Conservation (phyloP, 169 alveolate species). For the Cryptosporidium sp. region DNA sequence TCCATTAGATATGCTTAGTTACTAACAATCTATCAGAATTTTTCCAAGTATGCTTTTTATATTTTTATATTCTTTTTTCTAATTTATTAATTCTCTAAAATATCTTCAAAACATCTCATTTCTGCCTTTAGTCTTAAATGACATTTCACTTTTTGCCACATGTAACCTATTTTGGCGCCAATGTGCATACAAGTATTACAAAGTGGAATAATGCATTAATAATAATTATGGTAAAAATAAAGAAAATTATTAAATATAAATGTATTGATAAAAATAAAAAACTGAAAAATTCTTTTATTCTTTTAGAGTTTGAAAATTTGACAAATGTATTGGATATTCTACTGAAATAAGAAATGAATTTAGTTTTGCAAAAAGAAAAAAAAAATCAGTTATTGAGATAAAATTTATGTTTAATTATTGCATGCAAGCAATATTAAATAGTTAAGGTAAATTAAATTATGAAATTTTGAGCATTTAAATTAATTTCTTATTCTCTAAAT, state of each 20-base stretch:
- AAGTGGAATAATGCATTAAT: conserved; percentile 11
- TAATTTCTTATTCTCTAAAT: too few species aligned
- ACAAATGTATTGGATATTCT: too few species aligned
- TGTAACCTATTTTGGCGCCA: conserved; percentile 49
- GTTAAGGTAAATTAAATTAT: neutral
- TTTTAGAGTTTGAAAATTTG: too few species aligned
- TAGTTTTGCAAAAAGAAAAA: neutral
- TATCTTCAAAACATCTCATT: neutral
- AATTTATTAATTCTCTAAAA: neutral
- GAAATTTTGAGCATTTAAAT: neutral
- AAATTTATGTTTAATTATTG: too few species aligned
- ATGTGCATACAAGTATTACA: neutral
- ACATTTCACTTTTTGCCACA: conserved; percentile 43
- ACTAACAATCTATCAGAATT: neutral
- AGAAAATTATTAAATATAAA: neutral
- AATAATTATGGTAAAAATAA: neutral
- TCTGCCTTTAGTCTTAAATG: conserved; percentile 2
- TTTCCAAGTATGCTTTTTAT: neutral
- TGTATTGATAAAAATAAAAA: too few species aligned
- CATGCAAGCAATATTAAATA: neutral
- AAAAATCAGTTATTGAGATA: neutral
- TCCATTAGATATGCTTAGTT: neutral
- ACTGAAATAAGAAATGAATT: too few species aligned
- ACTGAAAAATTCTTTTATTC: neutral
- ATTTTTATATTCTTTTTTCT: neutral